Conservation (phyloP, 306 rosid species). For the Abrus precatorius region DNA sequence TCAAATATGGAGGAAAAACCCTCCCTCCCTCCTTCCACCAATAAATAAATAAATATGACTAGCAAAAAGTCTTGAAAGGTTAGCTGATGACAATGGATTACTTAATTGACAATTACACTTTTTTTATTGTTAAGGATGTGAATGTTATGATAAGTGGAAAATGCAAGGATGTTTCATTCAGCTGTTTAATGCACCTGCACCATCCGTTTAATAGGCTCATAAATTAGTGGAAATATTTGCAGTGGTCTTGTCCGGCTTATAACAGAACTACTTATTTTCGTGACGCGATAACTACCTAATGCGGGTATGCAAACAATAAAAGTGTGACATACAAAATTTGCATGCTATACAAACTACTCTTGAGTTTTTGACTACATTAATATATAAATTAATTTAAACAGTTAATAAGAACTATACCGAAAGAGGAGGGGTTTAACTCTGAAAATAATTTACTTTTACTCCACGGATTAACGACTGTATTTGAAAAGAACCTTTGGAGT, state of each 20-base stretch:
- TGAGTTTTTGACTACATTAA: too few relatives aligned
- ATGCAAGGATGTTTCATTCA: neutral
- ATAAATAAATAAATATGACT: too few relatives aligned
- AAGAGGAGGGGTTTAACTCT: neutral
- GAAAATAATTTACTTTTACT: neutral
- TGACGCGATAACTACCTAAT: too few relatives aligned
- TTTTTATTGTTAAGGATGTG: neutral
- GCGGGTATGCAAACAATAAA: neutral
- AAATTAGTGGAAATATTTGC: neutral
- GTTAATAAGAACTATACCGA: neutral
- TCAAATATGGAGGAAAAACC: neutral
- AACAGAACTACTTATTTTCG: too few relatives aligned
- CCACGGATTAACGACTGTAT: neutral
- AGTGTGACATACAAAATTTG: conserved; percentile 1
- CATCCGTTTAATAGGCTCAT: neutral
- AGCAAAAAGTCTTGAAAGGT: too few relatives aligned
- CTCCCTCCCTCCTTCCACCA: too few relatives aligned
- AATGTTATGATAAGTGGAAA: neutral
- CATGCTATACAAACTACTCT: too few relatives aligned
- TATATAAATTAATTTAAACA: too few relatives aligned
- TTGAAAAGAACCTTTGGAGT: neutral
- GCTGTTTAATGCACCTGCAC: neutral
- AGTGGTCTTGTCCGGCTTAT: neutral
- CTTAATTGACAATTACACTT: neutral
- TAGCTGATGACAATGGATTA: too few relatives aligned